Percentiles rank a stretch among this genome's conserved stretches.
phyloP scores from a whole-genome alignment of 257 asterid genomes.

The Leonotis leonurus region DNA sequence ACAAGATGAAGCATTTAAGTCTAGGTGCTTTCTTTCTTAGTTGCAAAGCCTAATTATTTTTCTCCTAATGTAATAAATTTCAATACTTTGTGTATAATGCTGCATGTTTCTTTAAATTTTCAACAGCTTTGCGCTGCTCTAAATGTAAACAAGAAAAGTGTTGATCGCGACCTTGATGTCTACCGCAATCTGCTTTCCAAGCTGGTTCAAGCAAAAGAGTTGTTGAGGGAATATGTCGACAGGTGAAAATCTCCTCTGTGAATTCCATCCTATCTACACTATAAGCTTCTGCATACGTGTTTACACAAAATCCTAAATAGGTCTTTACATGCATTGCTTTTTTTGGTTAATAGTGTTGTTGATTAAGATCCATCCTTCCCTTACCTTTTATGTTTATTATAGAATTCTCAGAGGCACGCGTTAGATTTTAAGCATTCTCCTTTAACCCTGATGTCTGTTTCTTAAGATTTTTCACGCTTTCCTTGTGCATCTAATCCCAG shows the following conservation, averaged over 20 bases:
- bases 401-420: too few species aligned
- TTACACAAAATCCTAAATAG: too few species aligned
- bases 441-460: not conserved
- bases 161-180: conserved; percentile 89
- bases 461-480: not conserved
- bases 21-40: not conserved
- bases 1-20: not conserved
- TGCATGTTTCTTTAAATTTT: conserved; percentile 14
- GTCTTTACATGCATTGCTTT: too few species aligned
- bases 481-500: conserved; percentile 28
- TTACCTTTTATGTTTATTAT: too few species aligned
- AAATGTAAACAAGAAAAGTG: conserved; percentile 78
- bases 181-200: conserved; percentile 89
- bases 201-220: conserved; percentile 97
- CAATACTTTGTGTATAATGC: not conserved
- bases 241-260: conserved; percentile 46
- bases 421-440: too few species aligned
- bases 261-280: not conserved
- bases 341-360: too few species aligned
- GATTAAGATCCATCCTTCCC: too few species aligned
- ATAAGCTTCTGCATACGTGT: too few species aligned
- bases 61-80: not conserved
- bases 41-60: not conserved
- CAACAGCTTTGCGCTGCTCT: conserved; percentile 85
- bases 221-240: conserved; percentile 75